Conservation (phyloP, 495 filamentous ascomycete genomes). For the Lasiosphaeria hispida region DNA sequence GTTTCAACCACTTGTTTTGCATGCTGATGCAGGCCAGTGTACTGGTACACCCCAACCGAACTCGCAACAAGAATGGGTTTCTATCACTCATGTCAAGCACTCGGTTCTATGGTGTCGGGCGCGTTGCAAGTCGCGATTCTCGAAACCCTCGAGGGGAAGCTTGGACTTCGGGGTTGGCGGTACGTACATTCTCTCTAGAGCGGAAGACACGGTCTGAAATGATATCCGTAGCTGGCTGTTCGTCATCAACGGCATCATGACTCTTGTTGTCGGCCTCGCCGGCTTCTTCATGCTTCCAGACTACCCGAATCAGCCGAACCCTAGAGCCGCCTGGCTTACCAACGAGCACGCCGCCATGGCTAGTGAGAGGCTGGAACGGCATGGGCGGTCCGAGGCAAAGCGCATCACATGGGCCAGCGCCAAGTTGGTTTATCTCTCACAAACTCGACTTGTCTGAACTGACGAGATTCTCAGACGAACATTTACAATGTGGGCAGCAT, state of each 20-base stretch:
- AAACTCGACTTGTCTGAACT: neutral
- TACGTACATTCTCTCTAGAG: slow-evolving; percentile 1
- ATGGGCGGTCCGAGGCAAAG: slow-evolving; percentile 36
- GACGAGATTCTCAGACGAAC: slow-evolving; percentile 28
- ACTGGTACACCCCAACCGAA: slow-evolving; percentile 40
- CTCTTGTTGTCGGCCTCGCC: slow-evolving; percentile 44
- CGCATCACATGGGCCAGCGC: slow-evolving; percentile 37
- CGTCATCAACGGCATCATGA: slow-evolving; percentile 47
- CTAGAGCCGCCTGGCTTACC: slow-evolving; percentile 38
- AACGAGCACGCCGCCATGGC: slow-evolving; percentile 28
- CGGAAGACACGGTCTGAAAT: neutral
- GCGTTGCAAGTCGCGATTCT: slow-evolving; percentile 56
- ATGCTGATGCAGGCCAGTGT: slow-evolving; percentile 17
- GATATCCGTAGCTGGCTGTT: slow-evolving; percentile 52
- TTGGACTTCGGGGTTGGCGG: slow-evolving; percentile 54
- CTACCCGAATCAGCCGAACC: slow-evolving; percentile 41
- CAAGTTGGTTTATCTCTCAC: slow-evolving; percentile 16
- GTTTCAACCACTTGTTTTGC: neutral
- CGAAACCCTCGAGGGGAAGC: slow-evolving; percentile 44
- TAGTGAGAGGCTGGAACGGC: slow-evolving; percentile 30
- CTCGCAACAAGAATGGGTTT: slow-evolving; percentile 43
- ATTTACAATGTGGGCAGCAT: slow-evolving; percentile 34
- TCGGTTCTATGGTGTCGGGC: slow-evolving; percentile 40
- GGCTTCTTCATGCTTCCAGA: slow-evolving; percentile 53
- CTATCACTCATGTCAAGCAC: slow-evolving; percentile 42